phyloP scores from a whole-genome alignment of 2,329 filamentous ascomycete species.

The Colletotrichum kahawae region DNA sequence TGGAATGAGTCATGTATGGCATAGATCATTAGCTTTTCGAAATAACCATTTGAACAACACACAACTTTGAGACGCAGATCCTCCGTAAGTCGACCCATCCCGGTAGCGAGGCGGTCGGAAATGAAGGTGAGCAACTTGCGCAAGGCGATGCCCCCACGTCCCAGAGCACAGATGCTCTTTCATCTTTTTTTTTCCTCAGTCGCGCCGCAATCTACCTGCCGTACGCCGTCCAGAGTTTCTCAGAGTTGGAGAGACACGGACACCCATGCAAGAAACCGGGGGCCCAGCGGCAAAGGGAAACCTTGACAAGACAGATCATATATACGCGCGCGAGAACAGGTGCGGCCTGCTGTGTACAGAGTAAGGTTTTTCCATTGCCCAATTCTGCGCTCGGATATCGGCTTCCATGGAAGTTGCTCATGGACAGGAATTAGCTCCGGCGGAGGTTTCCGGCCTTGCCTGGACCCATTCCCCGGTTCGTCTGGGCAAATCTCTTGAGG shows the following conservation, averaged over 20 bases:
- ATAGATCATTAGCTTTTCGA: not conserved
- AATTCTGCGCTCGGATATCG: not conserved
- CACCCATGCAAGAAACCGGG: not conserved
- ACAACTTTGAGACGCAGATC: not conserved
- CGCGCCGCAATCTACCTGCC: not conserved
- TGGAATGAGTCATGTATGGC: not conserved
- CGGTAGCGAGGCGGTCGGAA: not conserved
- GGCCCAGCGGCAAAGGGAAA: not conserved
- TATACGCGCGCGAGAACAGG: not conserved
- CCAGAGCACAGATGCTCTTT: not conserved
- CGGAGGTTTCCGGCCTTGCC: not conserved
- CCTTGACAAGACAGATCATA: not conserved
- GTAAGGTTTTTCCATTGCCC: not conserved
- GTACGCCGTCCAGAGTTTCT: not conserved
- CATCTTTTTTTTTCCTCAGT: not conserved
- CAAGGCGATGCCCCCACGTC: not conserved
- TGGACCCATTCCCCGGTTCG: not conserved
- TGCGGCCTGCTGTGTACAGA: not conserved
- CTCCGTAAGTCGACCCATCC: not conserved
- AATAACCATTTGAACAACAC: not conserved
- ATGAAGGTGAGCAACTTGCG: not conserved
- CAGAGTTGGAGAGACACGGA: not conserved
- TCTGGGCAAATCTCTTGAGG: not conserved
- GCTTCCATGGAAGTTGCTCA: not conserved
- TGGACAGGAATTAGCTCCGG: not conserved